Base-by-base conservation (phyloP, 2,329 filamentous ascomycete species). In the Leptodontidium sp. region DNA sequence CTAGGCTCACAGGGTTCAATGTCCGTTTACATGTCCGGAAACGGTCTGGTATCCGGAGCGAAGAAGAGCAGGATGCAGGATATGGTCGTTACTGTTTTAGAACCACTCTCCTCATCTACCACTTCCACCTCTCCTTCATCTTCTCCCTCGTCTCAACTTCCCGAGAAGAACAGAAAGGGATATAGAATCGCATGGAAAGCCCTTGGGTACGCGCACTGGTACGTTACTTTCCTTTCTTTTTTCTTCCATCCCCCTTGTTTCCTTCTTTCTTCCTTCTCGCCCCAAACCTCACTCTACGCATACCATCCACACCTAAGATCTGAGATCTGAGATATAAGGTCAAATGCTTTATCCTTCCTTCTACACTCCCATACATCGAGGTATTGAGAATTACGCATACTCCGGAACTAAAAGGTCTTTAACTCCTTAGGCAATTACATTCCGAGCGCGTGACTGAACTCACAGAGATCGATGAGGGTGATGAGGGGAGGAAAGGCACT, bases 361-460 rank as follows among this genome's bases (percentile, higher is more conserved):
- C 29, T 32, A 3, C 29, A 32, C 29, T 6, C 29, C 29, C 29
- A 32, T 32, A 32, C 6, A 32, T 32, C 29, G 6, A 32, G 6
- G 29, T 32, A 32, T 32, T 6, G 29, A 6, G 6, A 32, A 32
- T 6, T 32, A 32, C 29, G 6, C 29, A 6, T 32, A 32, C 29
- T 32, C 29, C 29, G 29, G 6, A 4, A 32, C 29, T 32, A 32
- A 32, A 32, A 1, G 6, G 21, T 21, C 6, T 6, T 32, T 6
- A 6, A 32, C 6, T 6, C 29, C 29, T 32, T 32, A 32, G 29
- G 73, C 73, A 81, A 65, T 72, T 83, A 49, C 74, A 76, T 15
- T 75, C 75, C 4, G 82, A 84, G 77, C 76, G 82, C 58, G 79
- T 83, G 15, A 82, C 84, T 75, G 83, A 84, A 73, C 79, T 84